Evolutionary conservation across 1,284 basidiomycete genomes (phyloP), one percentile per base, ranked within the genome.

Genomic region (Microbotryum violaceum): DNA sequence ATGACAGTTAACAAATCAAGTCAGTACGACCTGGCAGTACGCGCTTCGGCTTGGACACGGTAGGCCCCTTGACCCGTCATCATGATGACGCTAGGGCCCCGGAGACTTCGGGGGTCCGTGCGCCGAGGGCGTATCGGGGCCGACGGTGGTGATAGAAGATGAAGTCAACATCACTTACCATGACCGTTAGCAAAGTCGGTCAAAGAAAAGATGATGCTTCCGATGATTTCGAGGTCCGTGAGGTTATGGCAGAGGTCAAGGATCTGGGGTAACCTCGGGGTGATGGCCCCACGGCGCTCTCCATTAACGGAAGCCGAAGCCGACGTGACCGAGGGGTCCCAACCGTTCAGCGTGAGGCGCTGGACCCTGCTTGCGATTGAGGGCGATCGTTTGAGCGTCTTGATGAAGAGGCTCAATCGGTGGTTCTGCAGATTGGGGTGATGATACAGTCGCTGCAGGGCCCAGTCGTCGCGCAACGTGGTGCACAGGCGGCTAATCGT

Each of bases 161-260:
- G 29, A 23, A 6, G 42, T 16, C n/a, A 57, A 1, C 6, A 33
- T 2, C 20, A 55, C 58, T n/a, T n/a, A 64, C 57, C 5, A 2
- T 49, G 6, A 1, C 55, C 50, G 10, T 61, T 44, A 4, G 55
- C 56, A 50, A 64, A 64, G 44, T 64, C 63, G 10, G 54, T 56
- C 3, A 64, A 44, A 2, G 56, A 47, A 42, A 58, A 64, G 4
- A 64, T 47, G 44, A 58, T 46, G 4, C 37, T 33, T 6, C 45
- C 7, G 31, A 48, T 48, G 3, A 65, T 8, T 6, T 50, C 44
- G 18, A 65, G 29, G 27, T 55, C 54, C 16, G 20, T 46, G 8
- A 65, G 27, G 10, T 25, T 50, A 2, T 4, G 10, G 25, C 63
- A 65, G 46, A 44, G 16, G 47, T 61, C 63, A 10, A 61, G 27